A percentile compares a stretch with the other conserved stretches of the same genome.
phyloP scores from a whole-genome alignment of 2,329 filamentous ascomycete species.

The Neurospora sp. region DNA sequence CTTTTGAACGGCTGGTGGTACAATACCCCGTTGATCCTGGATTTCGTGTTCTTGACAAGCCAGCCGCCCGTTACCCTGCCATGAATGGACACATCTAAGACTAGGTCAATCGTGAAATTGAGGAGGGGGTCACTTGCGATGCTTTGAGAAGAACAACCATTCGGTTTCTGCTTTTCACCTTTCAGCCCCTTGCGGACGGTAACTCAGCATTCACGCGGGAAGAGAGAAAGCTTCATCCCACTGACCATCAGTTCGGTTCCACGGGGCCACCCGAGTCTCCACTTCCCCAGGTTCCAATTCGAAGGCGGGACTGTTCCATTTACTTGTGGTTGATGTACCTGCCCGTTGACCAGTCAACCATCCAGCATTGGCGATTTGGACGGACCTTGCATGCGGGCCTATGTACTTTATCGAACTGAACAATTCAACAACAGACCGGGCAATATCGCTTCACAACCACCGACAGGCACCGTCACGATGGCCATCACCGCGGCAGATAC shows the following conservation, averaged over 20 bases:
- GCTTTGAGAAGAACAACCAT: not conserved
- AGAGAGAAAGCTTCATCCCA: not conserved
- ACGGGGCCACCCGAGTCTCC: not conserved
- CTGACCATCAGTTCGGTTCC: not conserved
- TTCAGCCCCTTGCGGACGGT: not conserved
- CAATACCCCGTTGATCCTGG: not conserved
- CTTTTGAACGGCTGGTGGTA: not conserved
- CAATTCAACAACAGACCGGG: not conserved
- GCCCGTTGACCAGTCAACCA: not conserved
- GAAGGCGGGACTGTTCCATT: not conserved
- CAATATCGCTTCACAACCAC: not conserved
- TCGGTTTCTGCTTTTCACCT: not conserved
- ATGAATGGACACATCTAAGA: not conserved
- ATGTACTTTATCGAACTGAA: not conserved
- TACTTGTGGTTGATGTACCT: not conserved
- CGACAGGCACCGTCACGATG: not conserved
- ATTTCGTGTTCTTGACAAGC: not conserved
- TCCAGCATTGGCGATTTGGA: not conserved
- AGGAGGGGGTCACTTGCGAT: not conserved
- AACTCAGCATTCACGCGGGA: not conserved
- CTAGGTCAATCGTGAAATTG: not conserved
- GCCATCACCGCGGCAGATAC: constrained; percentile 4
- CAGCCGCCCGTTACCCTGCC: not conserved
- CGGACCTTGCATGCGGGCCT: not conserved
- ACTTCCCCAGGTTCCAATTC: not conserved